A percentile compares a stretch with the other conserved stretches of the same genome.
These are phyloP conservation scores for Brassica balearica DNA, from an alignment of 441 rosid species.

Conservation along the genomic window DNA sequence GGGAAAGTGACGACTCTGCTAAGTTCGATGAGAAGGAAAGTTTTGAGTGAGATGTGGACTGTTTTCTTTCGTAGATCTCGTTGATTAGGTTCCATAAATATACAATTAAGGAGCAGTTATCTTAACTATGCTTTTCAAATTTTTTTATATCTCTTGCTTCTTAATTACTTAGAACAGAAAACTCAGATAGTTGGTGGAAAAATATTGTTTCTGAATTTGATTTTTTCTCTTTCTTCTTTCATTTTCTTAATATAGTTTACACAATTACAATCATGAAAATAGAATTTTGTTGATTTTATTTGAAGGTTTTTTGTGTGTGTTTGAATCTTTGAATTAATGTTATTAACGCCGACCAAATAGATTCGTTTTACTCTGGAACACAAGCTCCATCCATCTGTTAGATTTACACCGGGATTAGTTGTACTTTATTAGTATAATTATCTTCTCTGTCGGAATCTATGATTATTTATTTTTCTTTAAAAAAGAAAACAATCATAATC, in stretches of 20 bases:
- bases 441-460: conserved; percentile 15
- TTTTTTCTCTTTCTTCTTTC: background rate
- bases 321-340: too few species aligned
- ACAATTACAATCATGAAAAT: too few species aligned
- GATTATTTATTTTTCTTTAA: background rate
- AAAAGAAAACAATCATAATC: conserved; percentile 2
- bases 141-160: background rate
- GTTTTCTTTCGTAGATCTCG: conserved; percentile 28
- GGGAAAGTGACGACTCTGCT: background rate
- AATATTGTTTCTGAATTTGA: background rate
- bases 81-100: background rate
- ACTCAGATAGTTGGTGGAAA: background rate
- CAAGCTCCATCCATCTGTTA: conserved; percentile 33
- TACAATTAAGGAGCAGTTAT: background rate
- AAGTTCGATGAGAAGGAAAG: background rate
- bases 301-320: too few species aligned
- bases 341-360: conserved; percentile 35
- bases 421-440: background rate
- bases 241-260: too few species aligned
- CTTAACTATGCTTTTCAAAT: background rate
- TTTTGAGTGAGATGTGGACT: conserved; percentile 19
- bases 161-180: background rate
- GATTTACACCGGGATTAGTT: conserved; percentile 41
- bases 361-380: conserved; percentile 18
- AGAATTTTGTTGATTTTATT: too few species aligned